These are phyloP conservation scores for Chiua sp. DNA, from an alignment of 1,284 basidiomycete species.

Conservation along the genomic window DNA sequence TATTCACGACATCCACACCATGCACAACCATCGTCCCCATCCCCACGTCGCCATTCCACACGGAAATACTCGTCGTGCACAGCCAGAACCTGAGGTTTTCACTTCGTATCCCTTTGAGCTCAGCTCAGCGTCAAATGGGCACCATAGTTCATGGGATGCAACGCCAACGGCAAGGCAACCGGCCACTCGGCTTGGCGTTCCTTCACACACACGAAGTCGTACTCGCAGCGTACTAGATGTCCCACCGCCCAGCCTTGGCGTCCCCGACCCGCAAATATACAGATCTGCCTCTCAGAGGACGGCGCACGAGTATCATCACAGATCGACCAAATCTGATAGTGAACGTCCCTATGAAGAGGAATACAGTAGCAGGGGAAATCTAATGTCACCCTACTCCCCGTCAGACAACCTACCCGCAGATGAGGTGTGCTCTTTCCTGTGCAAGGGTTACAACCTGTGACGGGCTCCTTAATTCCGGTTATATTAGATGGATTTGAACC, in stretches of 20 bases:
- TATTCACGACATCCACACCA: constrained; percentile 10
- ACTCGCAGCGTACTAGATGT: constrained; percentile 46
- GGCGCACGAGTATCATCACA: constrained; percentile 47
- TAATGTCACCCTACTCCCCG: constrained; percentile 31
- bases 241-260: constrained; percentile 38
- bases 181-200: constrained; percentile 3
- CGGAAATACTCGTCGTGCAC: constrained; percentile 37
- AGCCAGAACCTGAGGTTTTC: constrained; percentile 29
- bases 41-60: constrained; percentile 48
- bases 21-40: constrained; percentile 40
- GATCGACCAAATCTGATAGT: constrained; percentile 44
- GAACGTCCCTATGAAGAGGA: constrained; percentile 19
- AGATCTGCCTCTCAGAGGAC: constrained; percentile 52
- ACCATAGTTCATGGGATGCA: constrained; percentile 27
- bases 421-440: constrained; percentile 29
- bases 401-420: constrained; percentile 26
- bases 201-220: constrained; percentile 33
- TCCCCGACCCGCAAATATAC: constrained; percentile 59
- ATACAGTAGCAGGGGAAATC: constrained; percentile 10
- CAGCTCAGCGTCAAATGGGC: constrained; percentile 17
- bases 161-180: constrained; percentile 33
- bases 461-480: constrained; percentile 9
- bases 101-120: constrained; percentile 30
- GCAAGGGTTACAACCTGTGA: neutral
- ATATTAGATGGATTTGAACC: constrained; percentile 34